A percentile compares a stretch with the other conserved stretches of the same genome.
Evolutionary conservation across 2,329 filamentous ascomycete genomes (phyloP).

Genomic region (Penicillium sp.): DNA sequence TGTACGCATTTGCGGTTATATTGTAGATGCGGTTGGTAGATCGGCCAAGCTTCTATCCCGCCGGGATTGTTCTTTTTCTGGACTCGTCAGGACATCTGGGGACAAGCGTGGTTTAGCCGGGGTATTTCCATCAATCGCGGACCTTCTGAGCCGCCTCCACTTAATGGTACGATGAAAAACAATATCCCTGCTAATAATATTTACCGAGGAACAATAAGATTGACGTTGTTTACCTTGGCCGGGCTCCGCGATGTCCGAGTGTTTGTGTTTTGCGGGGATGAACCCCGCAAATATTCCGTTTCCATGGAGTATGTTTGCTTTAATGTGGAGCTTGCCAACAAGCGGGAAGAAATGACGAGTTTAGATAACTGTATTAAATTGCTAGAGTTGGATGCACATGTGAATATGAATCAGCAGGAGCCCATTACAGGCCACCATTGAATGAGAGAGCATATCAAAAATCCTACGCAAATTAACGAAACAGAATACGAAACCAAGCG

Average conservation of each 20-base stretch:
- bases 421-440: too few species aligned
- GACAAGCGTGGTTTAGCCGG: not conserved
- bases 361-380: not conserved
- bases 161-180: not conserved
- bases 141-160: not conserved
- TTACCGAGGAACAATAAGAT: not conserved
- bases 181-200: not conserved
- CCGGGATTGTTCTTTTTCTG: constrained; percentile 24
- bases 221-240: not conserved
- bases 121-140: constrained; percentile 12
- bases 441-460: not conserved
- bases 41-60: constrained; percentile 13
- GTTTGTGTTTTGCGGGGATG: not conserved
- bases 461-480: not conserved
- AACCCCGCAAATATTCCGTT: not conserved
- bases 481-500: not conserved
- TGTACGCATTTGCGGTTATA: not conserved
- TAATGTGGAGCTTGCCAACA: not conserved
- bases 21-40: not conserved
- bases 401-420: not conserved
- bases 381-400: not conserved
- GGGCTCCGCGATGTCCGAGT: not conserved
- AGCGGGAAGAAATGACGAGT: not conserved
- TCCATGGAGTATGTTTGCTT: not conserved
- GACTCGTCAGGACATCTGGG: not conserved